A percentile compares a stretch with the other conserved stretches of the same genome.
Evolutionary conservation across 768 basidiomycete genomes (phyloP).

Genomic region (Auriscalpium orientale): DNA sequence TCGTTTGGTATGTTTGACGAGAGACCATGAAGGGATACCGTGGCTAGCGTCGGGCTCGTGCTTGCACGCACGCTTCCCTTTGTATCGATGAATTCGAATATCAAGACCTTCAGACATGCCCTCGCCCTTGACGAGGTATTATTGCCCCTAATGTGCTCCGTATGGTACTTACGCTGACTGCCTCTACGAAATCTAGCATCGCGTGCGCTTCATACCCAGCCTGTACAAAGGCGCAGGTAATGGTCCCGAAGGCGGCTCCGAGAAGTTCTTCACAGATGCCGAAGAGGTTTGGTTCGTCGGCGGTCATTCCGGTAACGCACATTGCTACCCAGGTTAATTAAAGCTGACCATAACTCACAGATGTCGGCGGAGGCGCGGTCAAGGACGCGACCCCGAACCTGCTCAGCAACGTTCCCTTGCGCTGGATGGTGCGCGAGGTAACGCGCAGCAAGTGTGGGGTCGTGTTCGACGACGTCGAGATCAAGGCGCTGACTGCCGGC

Average conservation of each 20-base stretch:
- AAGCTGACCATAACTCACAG: not conserved
- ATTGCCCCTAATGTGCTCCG: not conserved
- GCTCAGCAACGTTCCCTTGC: conserved; percentile 10
- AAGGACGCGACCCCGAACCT: not conserved
- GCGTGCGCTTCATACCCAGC: conserved; percentile 59
- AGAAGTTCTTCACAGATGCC: not conserved
- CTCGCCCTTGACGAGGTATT: conserved; percentile 69
- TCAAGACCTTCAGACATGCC: conserved; percentile 72
- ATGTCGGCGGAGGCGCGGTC: conserved; percentile 10
- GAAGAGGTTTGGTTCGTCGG: conserved; percentile 15
- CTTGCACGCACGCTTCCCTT: conserved; percentile 57
- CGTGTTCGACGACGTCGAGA: not conserved
- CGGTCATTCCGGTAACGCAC: conserved; percentile 9
- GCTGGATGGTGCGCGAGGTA: conserved; percentile 16
- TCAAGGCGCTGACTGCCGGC: not conserved
- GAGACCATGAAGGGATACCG: conserved; percentile 55
- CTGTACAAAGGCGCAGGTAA: conserved; percentile 42
- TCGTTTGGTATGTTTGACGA: not conserved
- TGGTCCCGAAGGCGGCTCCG: not conserved
- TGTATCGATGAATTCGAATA: conserved; percentile 51
- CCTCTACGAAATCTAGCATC: conserved; percentile 34
- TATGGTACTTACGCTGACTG: no score
- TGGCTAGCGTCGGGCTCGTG: conserved; percentile 67
- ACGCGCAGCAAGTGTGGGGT: not conserved
- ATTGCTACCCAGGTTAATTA: no score